These are phyloP conservation scores for Erodium texanum DNA, from an alignment of 441 rosid genomes.

Conservation along the genomic window DNA sequence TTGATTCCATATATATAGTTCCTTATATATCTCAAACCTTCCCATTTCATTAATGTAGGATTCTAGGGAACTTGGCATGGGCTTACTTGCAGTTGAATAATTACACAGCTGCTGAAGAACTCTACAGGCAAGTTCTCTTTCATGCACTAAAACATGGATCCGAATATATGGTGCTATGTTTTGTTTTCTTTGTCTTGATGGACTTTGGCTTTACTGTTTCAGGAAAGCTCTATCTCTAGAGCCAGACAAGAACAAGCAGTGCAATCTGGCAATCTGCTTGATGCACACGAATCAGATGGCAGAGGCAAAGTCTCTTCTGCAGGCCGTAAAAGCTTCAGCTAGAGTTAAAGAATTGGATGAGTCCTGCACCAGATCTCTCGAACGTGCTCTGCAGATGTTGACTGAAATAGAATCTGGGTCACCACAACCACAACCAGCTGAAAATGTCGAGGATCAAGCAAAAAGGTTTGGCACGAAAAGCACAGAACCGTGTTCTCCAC, in stretches of 20 bases:
- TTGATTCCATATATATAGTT: background rate
- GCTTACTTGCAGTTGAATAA: slow-evolving; percentile 69
- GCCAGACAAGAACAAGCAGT: slow-evolving; percentile 59
- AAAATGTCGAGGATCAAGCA: slow-evolving; percentile 9
- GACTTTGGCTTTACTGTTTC: slow-evolving; percentile 12
- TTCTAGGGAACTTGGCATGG: slow-evolving; percentile 87
- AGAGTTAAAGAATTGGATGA: slow-evolving; percentile 43
- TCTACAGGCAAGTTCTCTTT: slow-evolving; percentile 47
- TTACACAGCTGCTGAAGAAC: slow-evolving; percentile 62
- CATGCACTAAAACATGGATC: background rate
- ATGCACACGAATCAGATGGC: slow-evolving; percentile 52
- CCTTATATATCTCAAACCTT: background rate
- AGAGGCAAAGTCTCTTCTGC: slow-evolving; percentile 64
- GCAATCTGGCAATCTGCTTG: slow-evolving; percentile 75
- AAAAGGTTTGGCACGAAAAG: slow-evolving; percentile 15
- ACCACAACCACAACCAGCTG: background rate
- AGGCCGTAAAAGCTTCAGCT: slow-evolving; percentile 36
- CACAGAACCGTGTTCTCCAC: slow-evolving; percentile 5
- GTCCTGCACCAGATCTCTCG: slow-evolving; percentile 51
- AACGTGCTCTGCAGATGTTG: slow-evolving; percentile 57
- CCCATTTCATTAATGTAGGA: slow-evolving; percentile 27
- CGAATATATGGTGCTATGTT: background rate
- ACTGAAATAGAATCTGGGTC: slow-evolving; percentile 30
- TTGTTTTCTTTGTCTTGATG: background rate
- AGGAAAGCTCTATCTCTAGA: slow-evolving; percentile 66